These are phyloP conservation scores for Trichoderma brevicompactum DNA, from an alignment of 2,329 filamentous ascomycete genomes.

Conservation along the genomic window DNA sequence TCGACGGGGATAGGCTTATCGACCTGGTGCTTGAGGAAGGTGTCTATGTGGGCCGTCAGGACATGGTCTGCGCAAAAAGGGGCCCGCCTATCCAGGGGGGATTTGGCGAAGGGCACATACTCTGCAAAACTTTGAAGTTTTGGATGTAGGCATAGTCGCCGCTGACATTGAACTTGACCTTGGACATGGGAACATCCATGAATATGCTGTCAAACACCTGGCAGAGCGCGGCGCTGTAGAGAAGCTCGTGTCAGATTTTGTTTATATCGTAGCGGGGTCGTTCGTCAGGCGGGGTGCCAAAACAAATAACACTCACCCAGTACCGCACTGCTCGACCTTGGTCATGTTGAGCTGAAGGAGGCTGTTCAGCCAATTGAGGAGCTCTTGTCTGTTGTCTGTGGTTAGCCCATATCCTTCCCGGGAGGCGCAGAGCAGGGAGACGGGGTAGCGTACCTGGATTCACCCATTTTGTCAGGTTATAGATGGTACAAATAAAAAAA, in stretches of 20 bases:
- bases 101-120: constrained; percentile 56
- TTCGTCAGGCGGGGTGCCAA: constrained; percentile 34
- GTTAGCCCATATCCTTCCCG: background rate
- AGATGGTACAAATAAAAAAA: constrained; percentile 8
- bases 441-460: constrained; percentile 48
- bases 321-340: constrained; percentile 98
- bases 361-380: constrained; percentile 95
- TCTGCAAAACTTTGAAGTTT: constrained; percentile 98
- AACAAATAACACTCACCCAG: constrained; percentile 69
- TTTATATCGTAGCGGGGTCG: constrained; percentile 28
- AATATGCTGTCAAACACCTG: constrained; percentile 99
- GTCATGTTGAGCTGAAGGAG: constrained; percentile 97
- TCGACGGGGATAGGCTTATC: constrained; percentile 91
- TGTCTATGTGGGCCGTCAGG: constrained; percentile 56
- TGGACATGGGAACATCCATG: constrained; percentile 89
- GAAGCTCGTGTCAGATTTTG: constrained; percentile 31
- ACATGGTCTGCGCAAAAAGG: constrained; percentile 1
- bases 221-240: constrained; percentile 82
- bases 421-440: constrained; percentile 11
- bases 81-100: constrained; percentile 7
- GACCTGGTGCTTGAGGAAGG: constrained; percentile 83
- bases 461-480: constrained; percentile 49
- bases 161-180: constrained; percentile 98
- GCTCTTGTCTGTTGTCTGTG: constrained; percentile 77
- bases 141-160: constrained; percentile 96